Evolutionary conservation across 768 basidiomycete species (phyloP).

Genomic region (Hericium rajendrae): DNA sequence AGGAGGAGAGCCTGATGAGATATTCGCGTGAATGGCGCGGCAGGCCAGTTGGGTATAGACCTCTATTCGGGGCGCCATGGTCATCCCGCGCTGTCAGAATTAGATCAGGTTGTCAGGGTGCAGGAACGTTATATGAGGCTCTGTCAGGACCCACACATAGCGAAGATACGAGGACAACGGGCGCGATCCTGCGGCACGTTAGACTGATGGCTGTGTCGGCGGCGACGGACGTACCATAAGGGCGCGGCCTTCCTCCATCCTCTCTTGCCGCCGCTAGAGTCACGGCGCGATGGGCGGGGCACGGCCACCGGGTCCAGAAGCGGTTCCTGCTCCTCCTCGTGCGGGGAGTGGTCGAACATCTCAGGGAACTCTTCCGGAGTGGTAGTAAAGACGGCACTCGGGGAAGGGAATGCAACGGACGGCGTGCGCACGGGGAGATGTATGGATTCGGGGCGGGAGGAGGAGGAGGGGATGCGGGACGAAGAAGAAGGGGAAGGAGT

Average conservation of each 20-base stretch:
- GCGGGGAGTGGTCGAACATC: not conserved
- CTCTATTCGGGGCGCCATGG: constrained; percentile 10
- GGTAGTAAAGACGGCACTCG: not conserved
- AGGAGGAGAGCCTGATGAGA: not conserved
- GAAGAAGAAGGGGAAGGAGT: not conserved
- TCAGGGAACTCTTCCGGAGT: not conserved
- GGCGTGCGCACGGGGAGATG: not conserved
- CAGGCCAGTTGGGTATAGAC: constrained; percentile 15
- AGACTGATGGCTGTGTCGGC: not conserved
- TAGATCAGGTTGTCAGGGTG: not conserved
- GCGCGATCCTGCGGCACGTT: not conserved
- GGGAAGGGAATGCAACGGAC: not conserved
- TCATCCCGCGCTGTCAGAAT: not conserved
- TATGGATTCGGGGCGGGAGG: not conserved
- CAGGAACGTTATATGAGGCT: not conserved
- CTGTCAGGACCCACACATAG: not conserved
- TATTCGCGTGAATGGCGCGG: constrained; percentile 5
- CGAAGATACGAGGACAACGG: not conserved
- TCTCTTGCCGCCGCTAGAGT: not conserved
- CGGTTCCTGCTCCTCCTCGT: not conserved
- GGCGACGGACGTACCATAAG: not conserved
- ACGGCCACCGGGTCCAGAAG: not conserved
- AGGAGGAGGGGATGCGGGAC: not conserved
- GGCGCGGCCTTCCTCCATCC: not conserved
- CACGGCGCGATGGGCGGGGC: not conserved